phyloP scores from a whole-genome alignment of 2,329 filamentous ascomycete species.

The Ilyonectria robusta region DNA sequence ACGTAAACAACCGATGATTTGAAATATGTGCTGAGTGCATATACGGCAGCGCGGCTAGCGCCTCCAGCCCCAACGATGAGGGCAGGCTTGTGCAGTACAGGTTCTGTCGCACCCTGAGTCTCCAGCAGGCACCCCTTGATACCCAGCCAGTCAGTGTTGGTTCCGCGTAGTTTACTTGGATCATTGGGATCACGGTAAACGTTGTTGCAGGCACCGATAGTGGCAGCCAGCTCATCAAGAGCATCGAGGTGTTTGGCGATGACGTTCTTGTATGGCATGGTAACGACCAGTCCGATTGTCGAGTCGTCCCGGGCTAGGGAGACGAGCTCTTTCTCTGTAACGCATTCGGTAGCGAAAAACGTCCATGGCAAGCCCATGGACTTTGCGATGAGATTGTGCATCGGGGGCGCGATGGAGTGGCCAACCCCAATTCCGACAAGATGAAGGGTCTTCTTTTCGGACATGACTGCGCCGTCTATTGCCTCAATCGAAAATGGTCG shows the following conservation, averaged over 20 bases:
- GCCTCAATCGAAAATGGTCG: neutral
- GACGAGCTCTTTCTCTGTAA: constrained; percentile 51
- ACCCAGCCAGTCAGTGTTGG: constrained; percentile 61
- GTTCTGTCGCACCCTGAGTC: constrained; percentile 3
- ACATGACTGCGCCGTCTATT: constrained; percentile 2
- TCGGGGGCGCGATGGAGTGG: constrained; percentile 57
- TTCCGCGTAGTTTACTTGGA: constrained; percentile 49
- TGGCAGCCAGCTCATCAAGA: constrained; percentile 52
- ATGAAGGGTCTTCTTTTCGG: constrained; percentile 44
- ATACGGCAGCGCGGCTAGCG: constrained; percentile 57
- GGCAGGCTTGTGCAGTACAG: constrained; percentile 39
- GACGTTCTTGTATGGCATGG: constrained; percentile 59
- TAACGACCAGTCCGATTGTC: constrained; percentile 48
- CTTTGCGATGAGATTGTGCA: constrained; percentile 57
- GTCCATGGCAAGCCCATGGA: constrained; percentile 53
- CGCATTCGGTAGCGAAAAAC: constrained; percentile 46
- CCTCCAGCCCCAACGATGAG: constrained; percentile 60
- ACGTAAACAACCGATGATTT: constrained; percentile 52
- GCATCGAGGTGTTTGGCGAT: constrained; percentile 54
- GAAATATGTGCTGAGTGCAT: constrained; percentile 49
- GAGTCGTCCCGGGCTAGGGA: constrained; percentile 45
- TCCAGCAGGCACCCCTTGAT: constrained; percentile 53
- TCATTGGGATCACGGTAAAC: constrained; percentile 48
- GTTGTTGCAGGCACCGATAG: constrained; percentile 57
- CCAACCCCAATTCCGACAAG: constrained; percentile 56